Base-by-base conservation (phyloP, 1,284 basidiomycete genomes). In the Microbotryum intermedium region DNA sequence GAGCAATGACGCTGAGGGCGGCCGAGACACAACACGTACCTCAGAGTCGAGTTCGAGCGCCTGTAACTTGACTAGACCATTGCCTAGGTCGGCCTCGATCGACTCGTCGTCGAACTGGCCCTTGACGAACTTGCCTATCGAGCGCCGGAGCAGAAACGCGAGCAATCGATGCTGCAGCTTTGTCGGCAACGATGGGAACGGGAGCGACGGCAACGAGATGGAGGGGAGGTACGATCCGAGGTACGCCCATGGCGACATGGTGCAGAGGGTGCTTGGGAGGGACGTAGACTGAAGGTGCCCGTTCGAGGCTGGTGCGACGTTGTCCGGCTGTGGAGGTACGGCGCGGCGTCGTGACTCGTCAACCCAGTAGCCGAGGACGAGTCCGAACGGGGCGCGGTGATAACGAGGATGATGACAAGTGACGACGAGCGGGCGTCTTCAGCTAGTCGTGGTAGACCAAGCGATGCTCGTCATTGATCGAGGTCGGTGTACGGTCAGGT, bases 1-100 rank as follows among this genome's bases (percentile, higher is more conserved):
- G 21, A 18, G 21, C 30, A 10, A 8, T 7, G 6, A n/a, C 48
- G 23, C 34, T 16, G 21, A 34, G 43, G 21, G 25, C 2, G 47
- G 47, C 6, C 4, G 23, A n/a, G 23, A 28, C 53, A 79, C 84
- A 39, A 28, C 53, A 79, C 84, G 74, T 70, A 87, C 91, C 71
- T 84, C 78, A 50, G 81, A 79, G 72, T 92, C 83, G 47, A 97
- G 76, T 73, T 90, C 84, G 50, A 97, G 77, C 68, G 90, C 83
- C 64, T 85, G 85, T 30, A 97, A 81, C 75, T 92, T 88, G 18
- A 97, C 83, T 71, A 83, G 85, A 18, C 93, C 93, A 50, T 85
- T 87, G 9, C 88, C 86, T 69, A 97, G 86, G 74, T 94, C 90
- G 26, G 90, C 88, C 70, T 95, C 90, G 71, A 97, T 86, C 74